These are phyloP conservation scores for Euphorbia celastroides DNA, from an alignment of 441 rosid species.

Conservation along the genomic window DNA sequence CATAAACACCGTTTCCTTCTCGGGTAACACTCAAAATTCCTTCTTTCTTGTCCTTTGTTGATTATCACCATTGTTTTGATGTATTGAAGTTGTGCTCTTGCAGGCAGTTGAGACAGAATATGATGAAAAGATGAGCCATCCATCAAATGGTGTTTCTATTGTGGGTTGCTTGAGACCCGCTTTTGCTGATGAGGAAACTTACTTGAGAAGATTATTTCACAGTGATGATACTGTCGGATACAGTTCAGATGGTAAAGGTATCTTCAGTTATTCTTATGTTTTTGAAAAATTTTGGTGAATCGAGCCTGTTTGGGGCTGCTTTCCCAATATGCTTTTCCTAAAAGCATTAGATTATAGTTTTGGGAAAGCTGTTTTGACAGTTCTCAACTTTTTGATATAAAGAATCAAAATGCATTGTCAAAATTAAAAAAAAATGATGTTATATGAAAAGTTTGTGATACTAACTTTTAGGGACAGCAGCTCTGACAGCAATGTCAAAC, in stretches of 20 bases:
- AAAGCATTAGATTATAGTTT: not conserved
- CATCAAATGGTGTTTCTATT: slow-evolving; percentile 83
- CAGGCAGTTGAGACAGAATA: slow-evolving; percentile 54
- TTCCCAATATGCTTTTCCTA: no score
- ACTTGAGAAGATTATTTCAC: slow-evolving; percentile 55
- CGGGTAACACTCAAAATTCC: slow-evolving; percentile 2
- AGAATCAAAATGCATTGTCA: no score
- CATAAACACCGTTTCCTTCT: not conserved
- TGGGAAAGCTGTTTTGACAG: no score
- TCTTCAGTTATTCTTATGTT: slow-evolving; percentile 1
- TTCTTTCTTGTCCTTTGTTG: not conserved
- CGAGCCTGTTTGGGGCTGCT: no score
- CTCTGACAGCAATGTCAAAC: no score
- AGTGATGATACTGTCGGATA: slow-evolving; percentile 53
- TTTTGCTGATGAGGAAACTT: slow-evolving; percentile 69
- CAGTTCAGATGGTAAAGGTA: slow-evolving; percentile 61
- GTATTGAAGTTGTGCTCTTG: slow-evolving; percentile 20
- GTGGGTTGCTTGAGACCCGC: slow-evolving; percentile 74
- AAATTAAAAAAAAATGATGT: no score
- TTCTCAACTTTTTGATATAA: no score
- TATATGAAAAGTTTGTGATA: no score
- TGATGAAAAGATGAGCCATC: slow-evolving; percentile 59
- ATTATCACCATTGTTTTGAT: not conserved
- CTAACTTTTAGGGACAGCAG: no score
- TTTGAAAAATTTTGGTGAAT: slow-evolving; percentile 1